Evolutionary conservation across 192 early-diverging fungal genomes (phyloP).

Genomic region (Allomyces javanicus): DNA sequence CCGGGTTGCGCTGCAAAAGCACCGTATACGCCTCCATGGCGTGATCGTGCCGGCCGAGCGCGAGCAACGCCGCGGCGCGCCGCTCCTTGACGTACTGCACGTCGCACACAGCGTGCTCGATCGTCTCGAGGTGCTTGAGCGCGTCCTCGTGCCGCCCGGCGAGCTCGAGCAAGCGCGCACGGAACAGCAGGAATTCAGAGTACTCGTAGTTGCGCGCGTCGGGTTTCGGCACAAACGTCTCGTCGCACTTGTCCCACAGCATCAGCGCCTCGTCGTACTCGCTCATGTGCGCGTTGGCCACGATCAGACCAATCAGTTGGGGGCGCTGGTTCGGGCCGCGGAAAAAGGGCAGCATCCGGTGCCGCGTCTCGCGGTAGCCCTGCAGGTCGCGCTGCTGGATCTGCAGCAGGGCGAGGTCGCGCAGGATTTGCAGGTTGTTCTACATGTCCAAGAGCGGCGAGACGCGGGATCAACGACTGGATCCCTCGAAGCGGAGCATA

Average conservation of each 20-base stretch:
- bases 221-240: slow-evolving; percentile 36
- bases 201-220: slow-evolving; percentile 36
- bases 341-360: slow-evolving; percentile 37
- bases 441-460: no score
- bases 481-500: no score
- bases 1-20: slow-evolving; percentile 64
- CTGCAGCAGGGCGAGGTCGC: slow-evolving; percentile 71
- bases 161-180: slow-evolving; percentile 69
- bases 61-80: slow-evolving; percentile 45
- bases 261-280: slow-evolving; percentile 55
- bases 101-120: slow-evolving; percentile 57
- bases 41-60: slow-evolving; percentile 40
- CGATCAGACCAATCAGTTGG: slow-evolving; percentile 71
- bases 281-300: slow-evolving; percentile 61
- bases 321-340: slow-evolving; percentile 39
- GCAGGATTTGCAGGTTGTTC: slow-evolving; percentile 80
- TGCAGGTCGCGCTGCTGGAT: slow-evolving; percentile 75
- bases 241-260: slow-evolving; percentile 46
- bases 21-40: slow-evolving; percentile 54
- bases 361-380: slow-evolving; percentile 48
- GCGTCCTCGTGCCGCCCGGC: slow-evolving; percentile 53
- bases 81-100: slow-evolving; percentile 50
- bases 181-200: slow-evolving; percentile 71
- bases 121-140: slow-evolving; percentile 52
- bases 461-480: no score